These are phyloP conservation scores for Nicotiana knightiana DNA, from an alignment of 257 asterid genomes.

Conservation along the genomic window DNA sequence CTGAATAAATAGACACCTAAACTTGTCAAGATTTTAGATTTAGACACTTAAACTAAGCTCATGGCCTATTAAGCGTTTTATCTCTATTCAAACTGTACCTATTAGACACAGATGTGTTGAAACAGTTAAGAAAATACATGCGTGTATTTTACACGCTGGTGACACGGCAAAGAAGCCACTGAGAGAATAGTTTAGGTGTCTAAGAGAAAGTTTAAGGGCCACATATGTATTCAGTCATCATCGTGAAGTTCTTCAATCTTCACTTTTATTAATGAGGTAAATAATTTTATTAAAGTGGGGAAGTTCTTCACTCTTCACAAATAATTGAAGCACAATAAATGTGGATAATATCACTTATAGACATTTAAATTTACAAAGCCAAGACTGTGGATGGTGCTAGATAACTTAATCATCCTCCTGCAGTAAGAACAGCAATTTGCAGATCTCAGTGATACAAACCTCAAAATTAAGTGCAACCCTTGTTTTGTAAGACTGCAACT, in stretches of 20 bases:
- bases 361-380: not conserved
- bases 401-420: not conserved
- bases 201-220: not conserved
- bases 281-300: too few relatives aligned
- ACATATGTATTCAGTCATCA: not conserved
- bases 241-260: not conserved
- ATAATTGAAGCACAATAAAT: not conserved
- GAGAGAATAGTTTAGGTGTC: too few relatives aligned
- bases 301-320: not conserved
- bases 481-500: constrained; percentile 82
- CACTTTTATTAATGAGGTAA: not conserved
- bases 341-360: not conserved
- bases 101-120: too few relatives aligned
- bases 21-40: too few relatives aligned
- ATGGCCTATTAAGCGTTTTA: too few relatives aligned
- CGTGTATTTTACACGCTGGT: too few relatives aligned
- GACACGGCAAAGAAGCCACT: too few relatives aligned
- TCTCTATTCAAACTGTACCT: too few relatives aligned
- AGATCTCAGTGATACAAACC: constrained; percentile 35
- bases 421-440: not conserved
- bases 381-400: not conserved
- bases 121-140: too few relatives aligned
- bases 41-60: too few relatives aligned
- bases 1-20: too few relatives aligned
- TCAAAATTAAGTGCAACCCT: constrained; percentile 84